These are phyloP conservation scores for Xanthoconium stramineum DNA, from an alignment of 768 basidiomycete species.

Conservation along the genomic window DNA sequence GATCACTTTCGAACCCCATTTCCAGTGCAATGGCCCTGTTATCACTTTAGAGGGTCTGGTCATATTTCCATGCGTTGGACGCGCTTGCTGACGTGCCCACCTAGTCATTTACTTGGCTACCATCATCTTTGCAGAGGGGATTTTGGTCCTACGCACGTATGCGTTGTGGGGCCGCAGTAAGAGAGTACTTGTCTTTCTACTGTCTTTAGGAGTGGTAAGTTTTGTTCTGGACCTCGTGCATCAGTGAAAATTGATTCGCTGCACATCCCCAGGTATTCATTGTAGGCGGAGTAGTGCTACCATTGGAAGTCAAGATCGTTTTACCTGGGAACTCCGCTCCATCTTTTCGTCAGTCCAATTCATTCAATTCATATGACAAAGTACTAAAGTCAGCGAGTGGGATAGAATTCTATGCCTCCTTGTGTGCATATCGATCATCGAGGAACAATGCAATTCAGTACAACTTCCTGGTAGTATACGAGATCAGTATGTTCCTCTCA, in stretches of 20 bases:
- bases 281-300: conserved; percentile 9
- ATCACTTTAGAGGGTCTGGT: conserved; percentile 16
- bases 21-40: conserved; percentile 17
- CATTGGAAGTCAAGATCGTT: conserved; percentile 1
- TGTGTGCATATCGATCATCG: conserved; percentile 15
- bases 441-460: conserved; percentile 13
- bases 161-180: conserved; percentile 23
- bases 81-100: background rate
- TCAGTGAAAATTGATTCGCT: background rate
- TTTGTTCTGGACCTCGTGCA: background rate
- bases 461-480: conserved; percentile 18
- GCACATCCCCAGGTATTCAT: conserved; percentile 12
- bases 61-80: background rate
- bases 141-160: conserved; percentile 28
- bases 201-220: conserved; percentile 19
- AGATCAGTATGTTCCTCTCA: conserved; percentile 16
- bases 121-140: conserved; percentile 14
- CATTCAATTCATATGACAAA: background rate
- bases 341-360: conserved; percentile 18
- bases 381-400: background rate
- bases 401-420: conserved; percentile 20
- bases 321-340: conserved; percentile 18
- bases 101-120: conserved; percentile 14
- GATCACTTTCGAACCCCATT: background rate
- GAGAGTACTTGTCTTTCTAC: conserved; percentile 14